These are phyloP conservation scores for Aurifilum marmelostoma DNA, from an alignment of 2,329 filamentous ascomycete genomes.

Conservation along the genomic window DNA sequence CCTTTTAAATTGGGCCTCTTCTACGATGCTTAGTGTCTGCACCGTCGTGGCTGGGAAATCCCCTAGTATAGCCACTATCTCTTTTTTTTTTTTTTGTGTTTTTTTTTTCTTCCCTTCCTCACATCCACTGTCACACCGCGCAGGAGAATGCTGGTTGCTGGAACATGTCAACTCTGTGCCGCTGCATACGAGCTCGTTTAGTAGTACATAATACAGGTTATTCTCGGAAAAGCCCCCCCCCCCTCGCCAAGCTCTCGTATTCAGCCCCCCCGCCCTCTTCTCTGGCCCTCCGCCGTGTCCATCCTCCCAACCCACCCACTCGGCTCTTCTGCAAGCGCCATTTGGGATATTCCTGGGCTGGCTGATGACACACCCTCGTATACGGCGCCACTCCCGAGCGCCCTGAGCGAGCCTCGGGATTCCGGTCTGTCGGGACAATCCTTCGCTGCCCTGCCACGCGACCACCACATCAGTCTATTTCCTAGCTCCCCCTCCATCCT, in stretches of 20 bases:
- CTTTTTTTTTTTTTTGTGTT: neutral
- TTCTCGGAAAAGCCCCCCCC: neutral
- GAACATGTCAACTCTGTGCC: neutral
- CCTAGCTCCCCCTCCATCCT: neutral
- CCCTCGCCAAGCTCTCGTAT: constrained; percentile 6
- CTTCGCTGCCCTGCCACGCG: neutral
- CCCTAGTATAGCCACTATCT: neutral
- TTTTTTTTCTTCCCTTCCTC: too few relatives aligned
- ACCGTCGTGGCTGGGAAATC: neutral
- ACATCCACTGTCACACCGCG: neutral
- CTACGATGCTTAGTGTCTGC: neutral
- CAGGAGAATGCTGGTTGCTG: neutral
- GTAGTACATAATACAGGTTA: neutral
- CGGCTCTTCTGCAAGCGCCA: neutral
- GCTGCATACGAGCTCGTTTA: neutral
- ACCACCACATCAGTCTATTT: neutral
- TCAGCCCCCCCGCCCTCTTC: neutral
- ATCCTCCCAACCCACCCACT: neutral
- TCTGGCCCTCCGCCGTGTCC: neutral
- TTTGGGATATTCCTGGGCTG: neutral
- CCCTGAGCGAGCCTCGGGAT: neutral
- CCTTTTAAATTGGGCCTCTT: neutral
- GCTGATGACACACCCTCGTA: neutral
- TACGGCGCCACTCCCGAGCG: neutral
- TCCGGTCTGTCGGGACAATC: constrained; percentile 15